Base-by-base conservation (phyloP, 139 green algal genomes). In the Eudorina sp. region DNA sequence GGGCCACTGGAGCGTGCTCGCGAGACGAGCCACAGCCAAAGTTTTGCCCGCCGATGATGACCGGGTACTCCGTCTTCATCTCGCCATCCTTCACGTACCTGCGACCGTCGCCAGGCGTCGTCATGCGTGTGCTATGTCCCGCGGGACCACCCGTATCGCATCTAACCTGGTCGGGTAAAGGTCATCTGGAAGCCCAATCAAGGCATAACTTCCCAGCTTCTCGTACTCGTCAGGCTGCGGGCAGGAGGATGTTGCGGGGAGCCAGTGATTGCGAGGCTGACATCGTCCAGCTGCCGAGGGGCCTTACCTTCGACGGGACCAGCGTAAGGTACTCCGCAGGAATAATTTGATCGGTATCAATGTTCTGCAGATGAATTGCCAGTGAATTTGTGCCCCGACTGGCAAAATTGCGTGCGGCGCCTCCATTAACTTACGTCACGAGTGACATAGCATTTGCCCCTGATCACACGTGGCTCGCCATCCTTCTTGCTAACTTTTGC, bases 321-420 rank as follows among this genome's bases (percentile, higher is more conserved):
- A 99, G 93, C 1, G 97, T 99, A 4, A 99, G 89, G 89, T 99
- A 98, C 94, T 99, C 97, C 19, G 97, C 97, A 23, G 97, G 97
- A 75, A 99, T 99, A 78, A 99, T 99, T 82, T 99, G 97, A 80
- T 99, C 97, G 0, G 97, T 99, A 70, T 99, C 97, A 45, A 99
- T 99, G 92, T 99, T 99, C 95, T 99, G 94, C 90, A 91, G 0
- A 7, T n/a, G n/a, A n/a, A n/a, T n/a, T n/a, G n/a, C n/a, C n/a
- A n/a, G n/a, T n/a, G 2, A 62, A 36, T 36, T 53, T 31, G 41
- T 36, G 68, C 3, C 36, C 11, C 34, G 29, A 27, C 18, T 45
- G 23, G 3, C 16, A 43, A 8, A 27, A 5, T 9, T 45, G 31
- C 23, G 31, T 40, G 46, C 9, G 1, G 18, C 46, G 7, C 43